These are phyloP conservation scores for Ophiostoma sp. DNA, from an alignment of 2,329 filamentous ascomycete species.

Conservation along the genomic window DNA sequence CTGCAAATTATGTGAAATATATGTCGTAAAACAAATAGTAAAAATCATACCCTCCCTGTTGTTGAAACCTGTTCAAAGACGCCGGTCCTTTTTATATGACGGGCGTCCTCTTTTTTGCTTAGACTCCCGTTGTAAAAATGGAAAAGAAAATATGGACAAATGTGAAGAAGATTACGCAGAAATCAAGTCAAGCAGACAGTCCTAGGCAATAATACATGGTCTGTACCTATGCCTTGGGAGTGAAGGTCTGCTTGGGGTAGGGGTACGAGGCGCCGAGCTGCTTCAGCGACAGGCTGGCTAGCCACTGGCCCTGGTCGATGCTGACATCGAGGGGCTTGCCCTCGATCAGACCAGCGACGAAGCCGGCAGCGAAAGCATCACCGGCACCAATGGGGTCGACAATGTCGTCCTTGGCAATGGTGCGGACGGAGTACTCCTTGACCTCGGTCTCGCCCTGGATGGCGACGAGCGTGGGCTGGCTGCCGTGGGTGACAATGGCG, in stretches of 20 bases:
- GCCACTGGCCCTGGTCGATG: conserved; percentile 94
- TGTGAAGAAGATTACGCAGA: neutral
- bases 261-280: conserved; percentile 95
- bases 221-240: conserved; percentile 43
- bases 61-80: conserved; percentile 36
- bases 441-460: conserved; percentile 69
- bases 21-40: conserved; percentile 12
- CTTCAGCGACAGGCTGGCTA: conserved; percentile 89
- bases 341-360: conserved; percentile 84
- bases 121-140: conserved; percentile 1
- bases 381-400: conserved; percentile 92
- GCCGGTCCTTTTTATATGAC: neutral
- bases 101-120: neutral
- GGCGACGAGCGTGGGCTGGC: conserved; percentile 83
- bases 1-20: conserved; percentile 2
- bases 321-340: conserved; percentile 75
- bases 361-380: conserved; percentile 81
- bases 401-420: conserved; percentile 93
- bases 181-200: neutral
- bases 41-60: conserved; percentile 31
- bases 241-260: conserved; percentile 77
- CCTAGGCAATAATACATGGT: too few species aligned
- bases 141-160: neutral
- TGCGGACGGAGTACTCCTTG: conserved; percentile 77
- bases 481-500: conserved; percentile 94